Conservation (phyloP, 176 grass and related monocot genomes). For the Pontederia paniculata region DNA sequence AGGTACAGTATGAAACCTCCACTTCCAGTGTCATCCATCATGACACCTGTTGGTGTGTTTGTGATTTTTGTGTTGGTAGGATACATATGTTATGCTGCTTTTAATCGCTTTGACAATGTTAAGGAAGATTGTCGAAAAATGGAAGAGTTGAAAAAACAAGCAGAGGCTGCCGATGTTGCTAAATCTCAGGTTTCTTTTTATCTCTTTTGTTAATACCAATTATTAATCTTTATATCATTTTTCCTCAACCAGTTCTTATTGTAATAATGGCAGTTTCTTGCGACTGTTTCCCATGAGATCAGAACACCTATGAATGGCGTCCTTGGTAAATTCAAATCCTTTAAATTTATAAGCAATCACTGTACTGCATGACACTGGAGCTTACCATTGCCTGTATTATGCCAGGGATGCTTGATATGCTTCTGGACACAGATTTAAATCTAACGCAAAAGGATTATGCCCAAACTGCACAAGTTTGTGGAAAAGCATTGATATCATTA, state of each 20-base stretch:
- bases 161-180: slow-evolving; percentile 90
- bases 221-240: slow-evolving; percentile 1
- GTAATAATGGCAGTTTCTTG: slow-evolving; percentile 74
- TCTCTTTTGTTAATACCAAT: neutral
- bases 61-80: slow-evolving; percentile 63
- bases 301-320: slow-evolving; percentile 99
- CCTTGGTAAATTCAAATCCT: slow-evolving; percentile 41
- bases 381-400: slow-evolving; percentile 3
- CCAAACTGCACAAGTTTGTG: slow-evolving; percentile 85
- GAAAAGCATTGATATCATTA: slow-evolving; percentile 78
- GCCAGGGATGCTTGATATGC: slow-evolving; percentile 95
- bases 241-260: slow-evolving; percentile 18
- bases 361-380: slow-evolving; percentile 2
- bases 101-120: slow-evolving; percentile 80
- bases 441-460: slow-evolving; percentile 81
- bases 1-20: slow-evolving; percentile 77
- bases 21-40: slow-evolving; percentile 53
- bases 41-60: slow-evolving; percentile 57
- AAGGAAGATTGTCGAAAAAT: slow-evolving; percentile 94
- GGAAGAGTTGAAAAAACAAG: slow-evolving; percentile 70
- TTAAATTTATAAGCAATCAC: neutral
- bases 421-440: slow-evolving; percentile 69
- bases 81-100: slow-evolving; percentile 88
- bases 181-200: slow-evolving; percentile 80
- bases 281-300: slow-evolving; percentile 99